phyloP scores from a whole-genome alignment of 2,329 filamentous ascomycete genomes.

The Sarocladiaceae sp. region DNA sequence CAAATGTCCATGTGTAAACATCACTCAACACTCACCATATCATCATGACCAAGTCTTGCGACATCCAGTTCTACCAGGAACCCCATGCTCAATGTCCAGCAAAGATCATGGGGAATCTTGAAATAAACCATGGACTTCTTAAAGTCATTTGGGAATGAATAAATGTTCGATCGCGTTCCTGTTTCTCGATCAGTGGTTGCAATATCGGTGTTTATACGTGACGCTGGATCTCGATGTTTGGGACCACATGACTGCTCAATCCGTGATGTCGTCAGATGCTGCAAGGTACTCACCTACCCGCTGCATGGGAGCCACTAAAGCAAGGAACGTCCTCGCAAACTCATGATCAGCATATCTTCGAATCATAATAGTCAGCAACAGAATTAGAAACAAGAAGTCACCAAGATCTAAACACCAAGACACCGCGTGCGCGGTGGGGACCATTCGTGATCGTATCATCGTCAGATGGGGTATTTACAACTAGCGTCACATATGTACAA shows the following conservation, averaged over 20 bases:
- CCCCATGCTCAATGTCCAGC: no score
- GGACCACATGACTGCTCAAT: conserved; percentile 2
- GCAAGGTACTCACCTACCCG: not conserved
- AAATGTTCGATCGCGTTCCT: not conserved
- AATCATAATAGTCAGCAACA: not conserved
- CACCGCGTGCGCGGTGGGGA: conserved; percentile 2
- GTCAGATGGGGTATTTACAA: conserved; percentile 34
- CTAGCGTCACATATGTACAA: conserved; percentile 36
- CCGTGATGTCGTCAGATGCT: conserved; percentile 9
- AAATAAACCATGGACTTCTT: not conserved
- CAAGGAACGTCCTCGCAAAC: not conserved
- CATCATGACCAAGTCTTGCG: conserved; percentile 4
- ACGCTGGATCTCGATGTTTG: conserved; percentile 5
- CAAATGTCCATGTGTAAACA: not conserved
- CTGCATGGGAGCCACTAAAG: not conserved
- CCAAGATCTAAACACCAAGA: not conserved
- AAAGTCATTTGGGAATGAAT: not conserved
- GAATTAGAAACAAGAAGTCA: not conserved
- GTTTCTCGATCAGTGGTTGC: conserved; percentile 1
- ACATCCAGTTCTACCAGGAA: not conserved
- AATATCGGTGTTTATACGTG: not conserved
- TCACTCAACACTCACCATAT: not conserved
- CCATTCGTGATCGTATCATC: conserved; percentile 21
- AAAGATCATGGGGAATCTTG: conserved; percentile 1
- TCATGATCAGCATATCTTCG: conserved; percentile 7